phyloP scores from a whole-genome alignment of 108 stramenopile species.

The Skeletonema tropicum region DNA sequence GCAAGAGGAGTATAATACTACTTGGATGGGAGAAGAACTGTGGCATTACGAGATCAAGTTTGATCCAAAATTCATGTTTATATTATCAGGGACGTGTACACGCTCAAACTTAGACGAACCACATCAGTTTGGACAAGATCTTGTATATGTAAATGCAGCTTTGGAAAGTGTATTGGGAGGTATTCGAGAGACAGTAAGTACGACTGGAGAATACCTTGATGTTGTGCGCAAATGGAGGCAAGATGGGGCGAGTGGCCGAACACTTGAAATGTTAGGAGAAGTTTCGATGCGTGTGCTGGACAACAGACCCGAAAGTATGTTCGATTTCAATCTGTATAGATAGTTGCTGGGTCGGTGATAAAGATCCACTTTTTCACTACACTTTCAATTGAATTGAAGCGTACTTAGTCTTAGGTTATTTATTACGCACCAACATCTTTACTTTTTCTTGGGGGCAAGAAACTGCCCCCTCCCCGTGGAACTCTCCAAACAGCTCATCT shows the following conservation, averaged over 20 bases:
- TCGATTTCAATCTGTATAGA: conserved; percentile 29
- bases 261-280: conserved; percentile 28
- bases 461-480: not conserved
- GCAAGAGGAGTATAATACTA: conserved; percentile 61
- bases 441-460: not conserved
- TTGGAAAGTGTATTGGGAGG: conserved; percentile 21
- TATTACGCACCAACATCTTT: not conserved
- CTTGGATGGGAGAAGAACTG: conserved; percentile 60
- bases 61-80: conserved; percentile 59
- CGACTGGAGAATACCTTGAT: conserved; percentile 22
- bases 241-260: conserved; percentile 11
- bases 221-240: conserved; percentile 24
- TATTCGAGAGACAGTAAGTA: conserved; percentile 3
- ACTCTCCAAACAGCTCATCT: not conserved
- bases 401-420: too few relatives aligned
- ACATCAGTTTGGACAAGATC: conserved; percentile 34
- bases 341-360: too few relatives aligned
- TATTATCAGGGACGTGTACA: conserved; percentile 54
- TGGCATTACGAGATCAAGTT: conserved; percentile 80
- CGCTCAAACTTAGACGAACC: conserved; percentile 27
- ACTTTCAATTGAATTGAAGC: too few relatives aligned
- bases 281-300: conserved; percentile 30
- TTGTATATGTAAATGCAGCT: conserved; percentile 48
- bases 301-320: not conserved
- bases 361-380: too few relatives aligned